Evolutionary conservation across 1,139 yeast species (phyloP), one percentile per base, ranked within the genome.

Genomic region (Suhomyces taliae): DNA sequence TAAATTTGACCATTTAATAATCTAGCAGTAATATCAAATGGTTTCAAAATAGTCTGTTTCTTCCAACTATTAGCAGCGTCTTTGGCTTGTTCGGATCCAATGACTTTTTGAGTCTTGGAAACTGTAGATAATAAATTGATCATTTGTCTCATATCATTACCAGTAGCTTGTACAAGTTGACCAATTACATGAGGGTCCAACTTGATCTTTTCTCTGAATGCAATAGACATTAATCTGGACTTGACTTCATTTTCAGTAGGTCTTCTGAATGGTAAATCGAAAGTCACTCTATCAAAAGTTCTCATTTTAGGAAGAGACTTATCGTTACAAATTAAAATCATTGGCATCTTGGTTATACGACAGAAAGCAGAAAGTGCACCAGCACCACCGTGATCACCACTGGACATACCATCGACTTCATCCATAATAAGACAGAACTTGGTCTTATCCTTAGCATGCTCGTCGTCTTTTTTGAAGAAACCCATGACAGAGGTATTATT

Each of bases 381-480:
- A 19, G 95, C 97, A 54, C 99, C 99, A 53, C 99, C 99, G 59
- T 95, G 85, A 66, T 95, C 99, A 54, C 99, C 99, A 59, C 95
- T 90, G 38, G 97, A 89, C 99, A 95, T 93, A 56, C 99, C 99
- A 66, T 95, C 99, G 32, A 95, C 99, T 69, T 95, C 99, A 68
- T 95, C 99, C 98, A 95, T 90, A 53, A 95, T 87, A 43, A 93
- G 77, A 44, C 91, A 90, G 56, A 91, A 83, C 48, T 64, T 71
- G 29, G 51, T 51, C 39, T 62, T 61, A 47, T 81, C 82, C 50
- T 79, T 76, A 43, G 51, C 53, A 29, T 37, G 27, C 6, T 41
- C 39, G 12, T 39, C 39, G 14, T 50, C 51, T 33, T 70, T 64
- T 50, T 74, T 72, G 69, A 89, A 85, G 60, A 73, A 90, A 0